Evolutionary conservation across 2,329 filamentous ascomycete species (phyloP), one percentile per base, ranked within the genome.

Genomic region (Pyricularia pennisetigena): DNA sequence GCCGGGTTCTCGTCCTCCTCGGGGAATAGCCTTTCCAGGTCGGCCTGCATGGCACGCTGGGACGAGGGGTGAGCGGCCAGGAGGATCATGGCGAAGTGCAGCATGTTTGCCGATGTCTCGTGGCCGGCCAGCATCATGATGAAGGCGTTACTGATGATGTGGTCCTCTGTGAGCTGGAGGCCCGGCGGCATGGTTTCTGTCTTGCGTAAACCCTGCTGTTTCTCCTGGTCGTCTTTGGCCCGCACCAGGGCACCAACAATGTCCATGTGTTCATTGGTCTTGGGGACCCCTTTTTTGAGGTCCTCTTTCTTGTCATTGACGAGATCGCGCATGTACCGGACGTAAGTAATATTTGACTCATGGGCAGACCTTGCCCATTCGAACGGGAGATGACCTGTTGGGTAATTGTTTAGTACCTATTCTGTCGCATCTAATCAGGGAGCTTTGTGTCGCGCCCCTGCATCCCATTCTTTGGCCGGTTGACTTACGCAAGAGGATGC

Each of bases 101-200:
- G 81, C 4, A 86, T 85, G 76, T 91, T 92, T 65, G 91, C 91
- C 1, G 90, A 90, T 1, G 91, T 94, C 77, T 95, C 92, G 77
- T 95, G 91, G 14, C 92, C 92, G 0, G 92, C 91, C 1, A 94
- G 81, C 70, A 86, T 82, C 77, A 88, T 86, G 72, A 89, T 81
- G 70, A 89, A 90, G 24, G 90, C 87, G 74, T 93, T 93, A 66
- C 90, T 90, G 30, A 91, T 79, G 69, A 94, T 89, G 68, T 93
- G 90, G 4, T 83, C 82, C 70, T 88, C 85, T 5, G 78, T 82
- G n/a, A 90, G 76, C 23, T 77, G 67, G 54, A 30, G 26, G 29
- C 20, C 75, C 14, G 77, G 79, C 6, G 74, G 70, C 69, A 35
- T 69, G 49, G 68, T 57, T 14, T 64, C 66, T 54, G 29, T 30